These are phyloP conservation scores for Saccharomyces pastorianus DNA, from an alignment of 1,139 yeast genomes.

Conservation along the genomic window DNA sequence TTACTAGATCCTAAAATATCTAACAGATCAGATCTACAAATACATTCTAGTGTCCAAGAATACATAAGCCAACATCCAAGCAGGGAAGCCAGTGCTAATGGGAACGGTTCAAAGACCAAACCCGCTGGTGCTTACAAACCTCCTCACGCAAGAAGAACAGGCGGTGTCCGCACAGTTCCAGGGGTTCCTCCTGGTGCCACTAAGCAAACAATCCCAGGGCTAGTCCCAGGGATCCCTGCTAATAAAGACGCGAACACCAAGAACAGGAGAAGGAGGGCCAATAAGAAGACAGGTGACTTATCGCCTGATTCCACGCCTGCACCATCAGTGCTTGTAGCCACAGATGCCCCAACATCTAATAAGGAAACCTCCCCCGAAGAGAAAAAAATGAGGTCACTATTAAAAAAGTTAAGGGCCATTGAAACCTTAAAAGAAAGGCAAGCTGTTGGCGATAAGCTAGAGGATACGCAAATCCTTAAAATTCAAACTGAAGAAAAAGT, in stretches of 20 bases:
- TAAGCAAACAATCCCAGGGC: conserved; percentile 18
- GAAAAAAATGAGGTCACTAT: conserved; percentile 79
- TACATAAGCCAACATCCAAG: conserved; percentile 42
- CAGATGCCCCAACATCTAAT: conserved; percentile 7
- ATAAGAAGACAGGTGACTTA: conserved; percentile 38
- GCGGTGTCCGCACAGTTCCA: conserved; percentile 32
- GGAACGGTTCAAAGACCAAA: conserved; percentile 45
- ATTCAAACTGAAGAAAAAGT: conserved; percentile 79
- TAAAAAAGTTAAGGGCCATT: conserved; percentile 90
- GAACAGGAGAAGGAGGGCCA: conserved; percentile 74
- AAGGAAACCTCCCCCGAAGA: conserved; percentile 48
- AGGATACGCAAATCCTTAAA: conserved; percentile 86
- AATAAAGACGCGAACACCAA: conserved; percentile 51
- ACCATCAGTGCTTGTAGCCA: conserved; percentile 12
- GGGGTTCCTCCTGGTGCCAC: conserved; percentile 14
- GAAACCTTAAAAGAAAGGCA: conserved; percentile 82
- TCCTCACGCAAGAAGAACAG: conserved; percentile 77
- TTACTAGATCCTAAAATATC: conserved; percentile 26
- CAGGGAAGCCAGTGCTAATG: conserved; percentile 29
- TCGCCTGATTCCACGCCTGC: conserved; percentile 25
- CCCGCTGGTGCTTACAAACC: conserved; percentile 82
- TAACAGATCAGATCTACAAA: conserved; percentile 28
- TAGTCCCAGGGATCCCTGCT: conserved; percentile 31
- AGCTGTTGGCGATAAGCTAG: conserved; percentile 75
- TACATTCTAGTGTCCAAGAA: conserved; percentile 62